Percentiles rank a stretch among this genome's conserved stretches.
These are phyloP conservation scores for Straminergon stramineum DNA, from an alignment of 225 moss, liverwort and hornwort genomes.

Conservation along the genomic window DNA sequence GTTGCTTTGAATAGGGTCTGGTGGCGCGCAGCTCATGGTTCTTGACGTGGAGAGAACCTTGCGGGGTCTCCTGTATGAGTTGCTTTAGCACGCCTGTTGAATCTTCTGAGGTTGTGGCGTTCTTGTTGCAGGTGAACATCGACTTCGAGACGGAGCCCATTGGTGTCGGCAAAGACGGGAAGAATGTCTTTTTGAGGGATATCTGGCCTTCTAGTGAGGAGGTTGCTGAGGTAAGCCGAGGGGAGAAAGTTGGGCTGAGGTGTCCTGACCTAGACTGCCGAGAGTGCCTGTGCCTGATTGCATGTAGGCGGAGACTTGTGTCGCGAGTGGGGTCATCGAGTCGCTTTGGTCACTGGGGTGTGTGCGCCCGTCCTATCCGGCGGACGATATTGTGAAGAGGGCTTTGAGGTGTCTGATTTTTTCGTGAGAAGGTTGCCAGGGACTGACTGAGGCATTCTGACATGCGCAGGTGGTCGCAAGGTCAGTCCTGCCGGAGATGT, in stretches of 20 bases:
- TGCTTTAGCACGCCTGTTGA: neutral
- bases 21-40: neutral
- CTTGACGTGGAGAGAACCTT: neutral
- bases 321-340: neutral
- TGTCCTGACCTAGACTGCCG: neutral
- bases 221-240: conserved; percentile 50
- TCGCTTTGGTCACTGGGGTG: neutral
- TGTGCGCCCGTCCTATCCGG: neutral
- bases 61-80: neutral
- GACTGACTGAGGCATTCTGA: neutral
- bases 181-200: conserved; percentile 67
- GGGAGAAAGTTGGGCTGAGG: neutral
- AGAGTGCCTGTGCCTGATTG: neutral
- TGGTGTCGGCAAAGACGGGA: conserved; percentile 65
- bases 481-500: neutral
- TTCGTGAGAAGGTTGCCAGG: neutral
- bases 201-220: conserved; percentile 82
- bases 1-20: neutral
- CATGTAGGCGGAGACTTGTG: neutral
- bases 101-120: neutral
- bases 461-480: neutral
- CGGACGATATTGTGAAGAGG: neutral
- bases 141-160: conserved; percentile 81
- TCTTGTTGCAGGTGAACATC: conserved; percentile 53
- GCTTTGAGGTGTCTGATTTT: neutral